phyloP scores from a whole-genome alignment of 2,329 filamentous ascomycete genomes.

The Xylaria sp. region DNA sequence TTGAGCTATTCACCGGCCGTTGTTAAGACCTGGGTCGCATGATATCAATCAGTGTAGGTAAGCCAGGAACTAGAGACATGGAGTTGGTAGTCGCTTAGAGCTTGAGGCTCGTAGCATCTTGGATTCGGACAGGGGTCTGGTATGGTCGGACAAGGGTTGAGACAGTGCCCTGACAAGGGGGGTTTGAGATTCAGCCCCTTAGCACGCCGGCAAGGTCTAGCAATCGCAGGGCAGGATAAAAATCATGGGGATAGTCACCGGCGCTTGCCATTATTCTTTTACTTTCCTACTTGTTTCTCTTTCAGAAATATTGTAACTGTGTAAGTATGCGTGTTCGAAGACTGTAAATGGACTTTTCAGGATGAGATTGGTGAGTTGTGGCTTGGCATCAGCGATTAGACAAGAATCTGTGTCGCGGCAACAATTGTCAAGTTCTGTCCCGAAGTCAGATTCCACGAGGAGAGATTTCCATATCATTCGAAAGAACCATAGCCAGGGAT shows the following conservation, averaged over 20 bases:
- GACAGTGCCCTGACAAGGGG: constrained; percentile 37
- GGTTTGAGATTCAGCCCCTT: constrained; percentile 31
- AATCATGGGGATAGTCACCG: constrained; percentile 15
- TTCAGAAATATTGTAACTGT: not conserved
- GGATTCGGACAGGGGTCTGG: not conserved
- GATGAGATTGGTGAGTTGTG: not conserved
- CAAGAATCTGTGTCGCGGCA: not conserved
- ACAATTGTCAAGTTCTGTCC: too few relatives aligned
- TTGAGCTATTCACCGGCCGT: too few relatives aligned
- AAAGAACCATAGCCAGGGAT: too few relatives aligned
- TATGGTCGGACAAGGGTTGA: constrained; percentile 28
- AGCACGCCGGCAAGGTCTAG: not conserved
- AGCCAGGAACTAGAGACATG: not conserved
- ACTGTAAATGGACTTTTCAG: not conserved
- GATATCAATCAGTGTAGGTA: not conserved
- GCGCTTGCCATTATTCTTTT: constrained; percentile 18
- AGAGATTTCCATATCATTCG: too few relatives aligned
- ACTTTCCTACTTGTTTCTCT: not conserved
- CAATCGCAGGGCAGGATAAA: constrained; percentile 22
- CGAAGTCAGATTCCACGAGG: too few relatives aligned
- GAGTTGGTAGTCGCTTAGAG: not conserved
- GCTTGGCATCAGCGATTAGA: too few relatives aligned
- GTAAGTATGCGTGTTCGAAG: not conserved
- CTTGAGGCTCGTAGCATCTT: constrained; percentile 13
- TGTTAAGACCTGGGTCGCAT: constrained; percentile 1